Evolutionary conservation across 805 yeast genomes (phyloP), one percentile per base, ranked within the genome.

Genomic region (Metschnikowia gelsemii): DNA sequence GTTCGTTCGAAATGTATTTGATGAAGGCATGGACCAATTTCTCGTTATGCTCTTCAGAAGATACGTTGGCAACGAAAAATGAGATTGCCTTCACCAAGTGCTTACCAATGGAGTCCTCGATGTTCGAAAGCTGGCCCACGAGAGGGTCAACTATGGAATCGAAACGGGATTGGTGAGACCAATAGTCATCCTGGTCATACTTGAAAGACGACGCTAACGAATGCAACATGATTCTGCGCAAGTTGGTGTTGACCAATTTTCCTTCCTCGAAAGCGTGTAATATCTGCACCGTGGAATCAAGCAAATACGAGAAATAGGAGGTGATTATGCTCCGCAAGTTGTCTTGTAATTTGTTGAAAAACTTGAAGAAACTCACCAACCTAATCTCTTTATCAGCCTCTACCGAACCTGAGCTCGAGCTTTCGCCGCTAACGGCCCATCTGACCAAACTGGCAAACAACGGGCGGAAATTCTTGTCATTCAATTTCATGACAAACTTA

Each of bases 381-480:
- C 95, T 75, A 12, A 62, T 55, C 14, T 49, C 52, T 14, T 19
- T 38, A 56, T 77, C 80, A 13, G 75, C 63, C 28, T 76, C 74
- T 20, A 57, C 57, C 5, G 62, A 51, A 7, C 33, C 26, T 35
- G 74, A 63, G 3, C 59, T 65, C 9, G 77, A 76, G 31, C 85
- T 89, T 61, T 84, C 95, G 43, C 89, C 95, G 48, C 82, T 85
- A 54, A 87, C 77, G 2, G 96, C 95, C 99, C 99, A 93, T 60
- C 89, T 79, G 9, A 85, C 89, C 53, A 88, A 70, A 19, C 82
- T 72, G 5, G 90, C 91, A 66, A 93, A 93, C 58, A 87, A 70
- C 14, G 99, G 99, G 58, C 97, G 79, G 75, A 93, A 93, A 17
- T 82, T 78, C 67, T 87, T 88, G 61, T 93, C 99, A 60, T 93